Evolutionary conservation across 192 early-diverging fungal species (phyloP).

Genomic region (Mortierella claussenii): DNA sequence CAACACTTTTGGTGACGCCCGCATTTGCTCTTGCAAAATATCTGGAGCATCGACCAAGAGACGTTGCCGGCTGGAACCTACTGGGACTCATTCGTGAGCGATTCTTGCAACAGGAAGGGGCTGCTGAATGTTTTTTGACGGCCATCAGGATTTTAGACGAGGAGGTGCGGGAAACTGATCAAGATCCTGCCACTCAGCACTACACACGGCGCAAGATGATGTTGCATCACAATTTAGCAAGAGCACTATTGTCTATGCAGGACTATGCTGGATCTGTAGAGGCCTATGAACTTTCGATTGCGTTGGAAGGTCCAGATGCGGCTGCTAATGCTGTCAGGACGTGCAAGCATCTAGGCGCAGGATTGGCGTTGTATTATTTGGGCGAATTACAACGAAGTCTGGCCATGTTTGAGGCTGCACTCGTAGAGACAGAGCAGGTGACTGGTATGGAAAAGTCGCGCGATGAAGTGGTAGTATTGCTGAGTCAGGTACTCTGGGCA

Average conservation of each 20-base stretch:
- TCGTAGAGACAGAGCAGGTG: constrained; percentile 60
- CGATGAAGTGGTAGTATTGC: constrained; percentile 74
- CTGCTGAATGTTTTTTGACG: constrained; percentile 70
- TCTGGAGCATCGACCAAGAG: constrained; percentile 65
- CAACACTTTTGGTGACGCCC: constrained; percentile 57
- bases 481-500: constrained; percentile 92
- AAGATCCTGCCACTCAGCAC: background rate
- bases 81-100: constrained; percentile 82
- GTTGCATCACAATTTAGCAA: constrained; percentile 72
- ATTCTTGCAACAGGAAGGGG: constrained; percentile 71
- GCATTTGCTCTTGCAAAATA: constrained; percentile 74
- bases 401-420: constrained; percentile 75
- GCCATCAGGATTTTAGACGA: constrained; percentile 20
- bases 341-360: constrained; percentile 68
- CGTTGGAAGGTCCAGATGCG: constrained; percentile 20
- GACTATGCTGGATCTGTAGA: constrained; percentile 68
- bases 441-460: constrained; percentile 58
- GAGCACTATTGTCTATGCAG: constrained; percentile 71
- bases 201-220: constrained; percentile 50
- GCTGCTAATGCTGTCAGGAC: constrained; percentile 24
- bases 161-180: constrained; percentile 17
- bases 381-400: constrained; percentile 74
- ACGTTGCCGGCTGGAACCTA: constrained; percentile 71
- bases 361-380: constrained; percentile 82
- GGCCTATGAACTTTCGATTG: constrained; percentile 59